Base-by-base conservation (phyloP, 1,139 yeast genomes). In the Casaregolazyma suthepensis region DNA sequence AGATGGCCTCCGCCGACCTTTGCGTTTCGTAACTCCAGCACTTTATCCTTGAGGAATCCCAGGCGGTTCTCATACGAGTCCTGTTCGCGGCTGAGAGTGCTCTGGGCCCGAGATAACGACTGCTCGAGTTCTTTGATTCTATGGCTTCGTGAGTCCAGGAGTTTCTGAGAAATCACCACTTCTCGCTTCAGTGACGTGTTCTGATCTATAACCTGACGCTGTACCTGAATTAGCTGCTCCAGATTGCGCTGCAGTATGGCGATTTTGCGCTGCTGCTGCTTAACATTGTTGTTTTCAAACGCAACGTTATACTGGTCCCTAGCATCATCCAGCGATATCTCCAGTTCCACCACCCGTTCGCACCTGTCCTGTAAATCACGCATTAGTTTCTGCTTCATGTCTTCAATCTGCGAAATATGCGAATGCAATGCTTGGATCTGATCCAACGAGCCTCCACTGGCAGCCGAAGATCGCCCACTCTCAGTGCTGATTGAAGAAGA, bases 141-240 rank as follows among this genome's bases (percentile, higher is more conserved):
- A 54, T 75, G 76, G 57, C 81, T 82, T 52, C 90, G 75, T 26
- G 81, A 74, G 23, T 78, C 83, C 37, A 85, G 76, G 52, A 85
- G 76, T 61, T 80, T 78, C 57, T 82, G 82, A 48, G 83, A 76
- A 15, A 82, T 74, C 26, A 76, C 73, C 12, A 82, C 71, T 61
- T 78, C 81, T 54, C 67, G 74, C 59, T 71, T 71, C 37, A 79
- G 62, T 20, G 70, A 61, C 20, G 69, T 63, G 59, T 79, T 80
- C 59, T 78, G 81, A 49, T 76, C 79, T 40, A 75, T 72, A 19
- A 79, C 65, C 56, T 78, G 76, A 9, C 69, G 59, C 54, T 72
- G 76, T 3, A 72, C 74, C 1, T 62, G 62, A 0, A 77, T 70
- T 48, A 79, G 70, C 55, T 75, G 79, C 31, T 74, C 75, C 38